Base-by-base conservation (phyloP, 2,329 filamentous ascomycete genomes). In the Fusarium neocosmosporiellum region DNA sequence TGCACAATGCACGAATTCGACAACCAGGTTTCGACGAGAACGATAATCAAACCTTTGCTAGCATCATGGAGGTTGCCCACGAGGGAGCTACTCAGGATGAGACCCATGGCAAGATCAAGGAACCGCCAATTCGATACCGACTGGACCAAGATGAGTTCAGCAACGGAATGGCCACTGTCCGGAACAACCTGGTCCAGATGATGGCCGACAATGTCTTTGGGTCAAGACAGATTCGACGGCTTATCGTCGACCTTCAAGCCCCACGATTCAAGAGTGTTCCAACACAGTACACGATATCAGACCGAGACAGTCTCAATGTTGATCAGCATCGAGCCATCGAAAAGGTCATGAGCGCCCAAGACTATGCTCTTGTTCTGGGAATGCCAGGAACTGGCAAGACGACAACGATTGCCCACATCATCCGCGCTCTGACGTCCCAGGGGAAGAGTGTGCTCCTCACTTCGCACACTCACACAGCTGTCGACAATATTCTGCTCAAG, bases 341-440 rank as follows among this genome's bases (percentile, higher is more conserved):
- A 75, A 98, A 98, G 82, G 96, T 99, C 41, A 97, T 99, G 93
- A 94, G 93, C 77, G 96, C 96, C 4, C 90, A 93, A 75, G 95
- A 99, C 83, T 99, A 98, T 81, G 96, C 96, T 9, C 87, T 99
- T n/a, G 95, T 99, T 14, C 89, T 99, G 22, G 96, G 96, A 31
- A 99, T 99, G 96, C 96, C 96, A 2, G 96, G 96, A 9, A 99
- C 96, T 0, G 96, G 96, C 66, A 99, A 99, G 83, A 99, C 96
- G 4, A 99, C 96, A 0, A 99, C 96, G 0, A 98, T 99, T 78
- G 95, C 96, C 7, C 95, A 98, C 80, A 98, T 99, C 75, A 98
- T 99, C 77, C 92, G 94, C 50, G 94, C 96, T 1, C 86, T 99
- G 33, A 92, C 96, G 7, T 91, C 92, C 0, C 94, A 97, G 80